Evolutionary conservation across 768 basidiomycete species (phyloP).

Genomic region (Tylopilus plumbeoviolaceoides): DNA sequence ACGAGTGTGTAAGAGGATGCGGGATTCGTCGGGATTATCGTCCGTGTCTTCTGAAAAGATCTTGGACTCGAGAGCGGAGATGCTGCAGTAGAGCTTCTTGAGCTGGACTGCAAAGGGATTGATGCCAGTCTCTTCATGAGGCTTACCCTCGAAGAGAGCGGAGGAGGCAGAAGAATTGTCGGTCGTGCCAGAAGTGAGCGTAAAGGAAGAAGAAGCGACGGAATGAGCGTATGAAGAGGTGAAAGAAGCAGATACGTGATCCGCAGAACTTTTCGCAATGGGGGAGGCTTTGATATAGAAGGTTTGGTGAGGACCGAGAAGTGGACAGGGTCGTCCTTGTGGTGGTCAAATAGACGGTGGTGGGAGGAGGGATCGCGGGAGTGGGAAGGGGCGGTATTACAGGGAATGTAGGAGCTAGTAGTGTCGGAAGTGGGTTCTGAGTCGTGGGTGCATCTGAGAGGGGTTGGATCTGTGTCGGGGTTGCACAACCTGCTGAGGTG

Average conservation of each 20-base stretch:
- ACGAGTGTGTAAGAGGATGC: slow-evolving; percentile 33
- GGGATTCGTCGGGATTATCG: slow-evolving; percentile 43
- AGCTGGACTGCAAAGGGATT: slow-evolving; percentile 72
- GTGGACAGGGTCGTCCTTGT: slow-evolving; percentile 86
- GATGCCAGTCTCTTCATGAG: slow-evolving; percentile 50
- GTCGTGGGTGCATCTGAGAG: slow-evolving; percentile 57
- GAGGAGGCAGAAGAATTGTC: slow-evolving; percentile 73
- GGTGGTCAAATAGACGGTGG: slow-evolving; percentile 79
- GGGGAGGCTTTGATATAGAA: slow-evolving; percentile 37
- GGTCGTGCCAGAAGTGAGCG: slow-evolving; percentile 69
- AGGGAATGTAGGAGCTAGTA: slow-evolving; percentile 40
- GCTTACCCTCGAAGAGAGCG: slow-evolving; percentile 57
- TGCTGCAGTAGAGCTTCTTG: slow-evolving; percentile 79
- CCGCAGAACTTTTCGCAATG: slow-evolving; percentile 60
- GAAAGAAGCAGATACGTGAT: slow-evolving; percentile 71
- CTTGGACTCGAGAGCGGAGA: slow-evolving; percentile 75
- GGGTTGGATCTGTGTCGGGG: slow-evolving; percentile 65
- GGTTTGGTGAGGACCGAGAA: slow-evolving; percentile 68
- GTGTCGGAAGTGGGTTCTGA: slow-evolving; percentile 62
- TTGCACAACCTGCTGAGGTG: slow-evolving; percentile 54
- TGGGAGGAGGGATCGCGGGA: slow-evolving; percentile 31
- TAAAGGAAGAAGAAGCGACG: slow-evolving; percentile 57
- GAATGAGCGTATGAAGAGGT: slow-evolving; percentile 73
- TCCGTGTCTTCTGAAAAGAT: slow-evolving; percentile 59
- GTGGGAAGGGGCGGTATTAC: slow-evolving; percentile 30